Evolutionary conservation across 2,329 filamentous ascomycete species (phyloP).

Genomic region (Simplicillium aogashimaense): DNA sequence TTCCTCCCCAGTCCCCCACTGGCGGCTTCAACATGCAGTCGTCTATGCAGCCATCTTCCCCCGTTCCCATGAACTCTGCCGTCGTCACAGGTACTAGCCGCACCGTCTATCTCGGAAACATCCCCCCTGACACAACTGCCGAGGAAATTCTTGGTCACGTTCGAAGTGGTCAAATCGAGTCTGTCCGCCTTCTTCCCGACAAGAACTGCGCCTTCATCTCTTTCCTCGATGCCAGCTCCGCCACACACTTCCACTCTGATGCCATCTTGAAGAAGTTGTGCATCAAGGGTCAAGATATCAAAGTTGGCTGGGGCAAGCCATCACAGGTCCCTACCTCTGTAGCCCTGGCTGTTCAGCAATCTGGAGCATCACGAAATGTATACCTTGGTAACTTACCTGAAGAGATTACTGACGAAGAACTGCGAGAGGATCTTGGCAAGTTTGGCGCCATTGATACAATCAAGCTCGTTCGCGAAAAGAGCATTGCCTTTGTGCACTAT

Average conservation of each 20-base stretch:
- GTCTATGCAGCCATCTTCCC: conserved; percentile 56
- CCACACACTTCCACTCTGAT: conserved; percentile 98
- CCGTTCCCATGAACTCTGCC: conserved; percentile 67
- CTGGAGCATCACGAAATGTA: conserved; percentile 90
- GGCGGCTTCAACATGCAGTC: conserved; percentile 55
- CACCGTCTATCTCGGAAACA: conserved; percentile 96
- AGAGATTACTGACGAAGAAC: conserved; percentile 80
- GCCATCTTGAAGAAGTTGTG: conserved; percentile 99
- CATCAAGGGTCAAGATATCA: conserved; percentile 98
- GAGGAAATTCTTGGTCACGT: conserved; percentile 97
- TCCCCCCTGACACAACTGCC: conserved; percentile 91
- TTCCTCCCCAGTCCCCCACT: conserved; percentile 81
- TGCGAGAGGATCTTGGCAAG: conserved; percentile 90
- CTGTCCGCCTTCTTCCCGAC: conserved; percentile 90
- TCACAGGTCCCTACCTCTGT: conserved; percentile 97
- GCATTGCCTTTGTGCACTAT: conserved; percentile 96
- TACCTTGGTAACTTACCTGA: conserved; percentile 91
- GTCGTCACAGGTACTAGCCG: conserved; percentile 85
- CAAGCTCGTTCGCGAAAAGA: conserved; percentile 96
- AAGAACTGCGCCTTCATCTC: conserved; percentile 99
- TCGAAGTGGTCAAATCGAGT: conserved; percentile 95
- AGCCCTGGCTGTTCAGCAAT: conserved; percentile 94
- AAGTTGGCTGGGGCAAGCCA: conserved; percentile 98
- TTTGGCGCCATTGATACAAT: conserved; percentile 95
- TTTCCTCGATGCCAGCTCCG: conserved; percentile 93